phyloP scores from a whole-genome alignment of 148 eudicot species.

The Chenopodium berlandieri region DNA sequence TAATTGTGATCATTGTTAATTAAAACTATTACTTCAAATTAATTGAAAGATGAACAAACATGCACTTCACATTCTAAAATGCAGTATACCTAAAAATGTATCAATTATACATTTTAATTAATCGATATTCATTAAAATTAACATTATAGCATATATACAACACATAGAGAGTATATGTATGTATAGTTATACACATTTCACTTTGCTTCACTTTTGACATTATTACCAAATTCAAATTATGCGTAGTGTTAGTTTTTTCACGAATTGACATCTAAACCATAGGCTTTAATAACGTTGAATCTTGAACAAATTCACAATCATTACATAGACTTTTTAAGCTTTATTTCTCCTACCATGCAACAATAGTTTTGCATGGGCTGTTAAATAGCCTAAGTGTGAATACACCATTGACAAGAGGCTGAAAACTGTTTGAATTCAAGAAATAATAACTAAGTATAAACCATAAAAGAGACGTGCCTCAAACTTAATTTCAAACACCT shows the following conservation, averaged over 20 bases:
- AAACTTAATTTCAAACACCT: neutral
- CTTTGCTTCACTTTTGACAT: neutral
- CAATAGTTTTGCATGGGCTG: neutral
- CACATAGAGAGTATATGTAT: too few relatives aligned
- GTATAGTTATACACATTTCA: neutral
- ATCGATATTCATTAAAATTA: too few relatives aligned
- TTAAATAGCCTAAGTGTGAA: neutral
- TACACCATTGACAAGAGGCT: neutral
- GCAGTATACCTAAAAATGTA: too few relatives aligned
- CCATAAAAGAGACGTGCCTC: neutral
- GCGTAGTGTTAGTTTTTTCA: neutral
- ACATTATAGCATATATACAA: too few relatives aligned
- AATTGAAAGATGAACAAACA: too few relatives aligned
- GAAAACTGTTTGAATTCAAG: too few relatives aligned
- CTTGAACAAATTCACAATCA: neutral
- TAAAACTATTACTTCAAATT: too few relatives aligned
- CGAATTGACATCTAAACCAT: neutral
- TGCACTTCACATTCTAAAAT: too few relatives aligned
- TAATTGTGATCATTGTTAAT: too few relatives aligned
- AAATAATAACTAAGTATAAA: too few relatives aligned
- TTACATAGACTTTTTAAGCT: neutral
- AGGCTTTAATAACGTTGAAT: neutral
- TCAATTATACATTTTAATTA: too few relatives aligned
- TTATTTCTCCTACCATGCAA: neutral
- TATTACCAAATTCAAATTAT: neutral